Evolutionary conservation across 257 asterid species (phyloP).

Genomic region (Jacaranda copaia): DNA sequence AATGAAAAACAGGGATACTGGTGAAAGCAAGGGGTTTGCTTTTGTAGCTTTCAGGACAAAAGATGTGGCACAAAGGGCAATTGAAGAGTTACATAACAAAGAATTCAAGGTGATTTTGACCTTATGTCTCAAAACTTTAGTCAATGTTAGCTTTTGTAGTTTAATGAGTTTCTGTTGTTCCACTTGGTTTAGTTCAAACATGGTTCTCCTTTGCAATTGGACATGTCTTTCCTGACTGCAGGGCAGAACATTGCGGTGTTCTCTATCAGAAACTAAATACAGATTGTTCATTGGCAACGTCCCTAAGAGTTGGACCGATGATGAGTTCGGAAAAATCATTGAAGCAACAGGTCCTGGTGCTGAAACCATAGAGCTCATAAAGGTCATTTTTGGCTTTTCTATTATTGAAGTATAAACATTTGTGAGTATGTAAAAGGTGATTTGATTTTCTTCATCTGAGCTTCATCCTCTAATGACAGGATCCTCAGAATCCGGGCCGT

Average conservation of each 20-base stretch:
- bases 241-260: conserved; percentile 90
- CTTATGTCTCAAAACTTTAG: not conserved
- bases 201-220: conserved; percentile 18
- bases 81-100: conserved; percentile 80
- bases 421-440: conserved; percentile 7
- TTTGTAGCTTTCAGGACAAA: conserved; percentile 86
- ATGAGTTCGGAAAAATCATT: conserved; percentile 72
- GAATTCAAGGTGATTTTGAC: conserved; percentile 74
- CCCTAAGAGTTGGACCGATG: conserved; percentile 86
- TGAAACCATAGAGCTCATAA: conserved; percentile 87
- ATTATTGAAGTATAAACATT: conserved; percentile 26
- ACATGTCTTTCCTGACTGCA: conserved; percentile 49
- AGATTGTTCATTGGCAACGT: conserved; percentile 90
- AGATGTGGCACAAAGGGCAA: conserved; percentile 88
- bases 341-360: conserved; percentile 92
- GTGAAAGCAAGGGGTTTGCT: conserved; percentile 97
- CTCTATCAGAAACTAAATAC: conserved; percentile 86
- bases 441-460: conserved; percentile 34
- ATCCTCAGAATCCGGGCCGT: conserved; percentile 82
- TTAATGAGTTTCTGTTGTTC: conserved; percentile 28
- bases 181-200: conserved; percentile 22
- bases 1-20: conserved; percentile 90
- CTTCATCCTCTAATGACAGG: conserved; percentile 58
- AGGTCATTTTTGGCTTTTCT: conserved; percentile 53
- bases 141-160: not conserved